Evolutionary conservation across 78 protist genomes (phyloP).

Genomic region (Dictyostelium firmibasis): DNA sequence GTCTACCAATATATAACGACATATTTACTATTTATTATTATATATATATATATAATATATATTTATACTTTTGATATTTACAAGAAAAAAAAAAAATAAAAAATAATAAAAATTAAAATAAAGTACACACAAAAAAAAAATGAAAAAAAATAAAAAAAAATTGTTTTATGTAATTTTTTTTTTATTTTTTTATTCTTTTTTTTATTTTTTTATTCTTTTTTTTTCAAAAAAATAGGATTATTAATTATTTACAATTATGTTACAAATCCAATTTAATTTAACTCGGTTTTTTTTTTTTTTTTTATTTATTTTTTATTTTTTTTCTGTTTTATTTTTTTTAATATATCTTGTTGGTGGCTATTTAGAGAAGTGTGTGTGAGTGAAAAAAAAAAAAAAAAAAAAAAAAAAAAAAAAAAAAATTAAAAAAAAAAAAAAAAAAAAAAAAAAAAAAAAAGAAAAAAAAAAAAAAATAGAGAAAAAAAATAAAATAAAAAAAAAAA

Average conservation of each 20-base stretch:
- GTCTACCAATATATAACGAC: constrained; percentile 24
- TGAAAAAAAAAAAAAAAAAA: background rate
- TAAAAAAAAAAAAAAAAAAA: too few relatives aligned
- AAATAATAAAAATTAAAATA: too few relatives aligned
- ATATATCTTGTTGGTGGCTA: background rate
- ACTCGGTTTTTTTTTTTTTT: background rate
- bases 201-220: background rate
- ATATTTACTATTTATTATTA: background rate
- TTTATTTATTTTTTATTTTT: too few relatives aligned
- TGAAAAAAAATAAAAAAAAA: too few relatives aligned
- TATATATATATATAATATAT: background rate
- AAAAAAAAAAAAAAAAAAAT: too few relatives aligned
- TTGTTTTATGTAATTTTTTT: background rate
- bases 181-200: background rate
- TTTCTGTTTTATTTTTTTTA: too few relatives aligned
- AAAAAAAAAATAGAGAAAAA: too few relatives aligned
- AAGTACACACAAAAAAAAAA: background rate
- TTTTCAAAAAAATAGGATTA: background rate
- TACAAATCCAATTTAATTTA: background rate
- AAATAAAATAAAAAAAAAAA: too few relatives aligned
- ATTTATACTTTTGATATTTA: background rate
- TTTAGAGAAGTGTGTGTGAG: background rate
- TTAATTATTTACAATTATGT: background rate
- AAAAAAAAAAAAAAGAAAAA: too few relatives aligned
- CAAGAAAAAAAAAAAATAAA: too few relatives aligned